Base-by-base conservation (phyloP, 306 rosid genomes). In the Biancaea sappan region DNA sequence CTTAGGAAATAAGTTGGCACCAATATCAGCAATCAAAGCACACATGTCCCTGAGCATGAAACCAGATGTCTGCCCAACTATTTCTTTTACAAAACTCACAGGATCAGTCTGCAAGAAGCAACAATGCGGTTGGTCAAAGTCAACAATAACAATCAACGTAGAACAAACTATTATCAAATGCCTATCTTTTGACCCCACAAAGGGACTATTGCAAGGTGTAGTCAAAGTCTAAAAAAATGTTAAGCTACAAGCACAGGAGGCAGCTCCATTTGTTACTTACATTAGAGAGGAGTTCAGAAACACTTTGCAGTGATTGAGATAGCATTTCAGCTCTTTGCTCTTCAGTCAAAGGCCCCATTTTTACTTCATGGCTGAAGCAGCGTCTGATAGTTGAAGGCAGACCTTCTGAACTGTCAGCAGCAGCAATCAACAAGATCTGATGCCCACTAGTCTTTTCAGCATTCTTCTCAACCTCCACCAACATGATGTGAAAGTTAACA, bases 341-440 rank as follows among this genome's bases (percentile, higher is more conserved):
- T 81, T 94, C 99, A 44, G 89, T 86, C 85, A 94, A 87, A 44
- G 99, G 77, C 51, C 91, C 93, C 96, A 92, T 88, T 69, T 77
- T 90, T 79, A 92, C 73, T 87, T 94, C 99, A 57, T 92, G 99
- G 88, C 96, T 94, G 83, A 94, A 92, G 87, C 97, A 87, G 47
- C 96, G 95, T 84, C 97, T 90, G 62, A 94, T 84, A 56, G 81
- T 79, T 69, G 91, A 72, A 44, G 97, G 96, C 57, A 94, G 85
- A 80, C 96, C 99, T 85, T 94, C 97, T 64, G 91, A 87, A 80
- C 81, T 89, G 79, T 87, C 96, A 60, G 97, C 89, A 83, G 96
- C 88, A 50, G 93, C 97, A 83, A 94, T 82, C 72, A 94, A 79
- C 71, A 94, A 73, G 58, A 94, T 77, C 58, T 77, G 89, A 84